These are phyloP conservation scores for Lactarius deliciosus DNA, from an alignment of 768 basidiomycete genomes.

Conservation along the genomic window DNA sequence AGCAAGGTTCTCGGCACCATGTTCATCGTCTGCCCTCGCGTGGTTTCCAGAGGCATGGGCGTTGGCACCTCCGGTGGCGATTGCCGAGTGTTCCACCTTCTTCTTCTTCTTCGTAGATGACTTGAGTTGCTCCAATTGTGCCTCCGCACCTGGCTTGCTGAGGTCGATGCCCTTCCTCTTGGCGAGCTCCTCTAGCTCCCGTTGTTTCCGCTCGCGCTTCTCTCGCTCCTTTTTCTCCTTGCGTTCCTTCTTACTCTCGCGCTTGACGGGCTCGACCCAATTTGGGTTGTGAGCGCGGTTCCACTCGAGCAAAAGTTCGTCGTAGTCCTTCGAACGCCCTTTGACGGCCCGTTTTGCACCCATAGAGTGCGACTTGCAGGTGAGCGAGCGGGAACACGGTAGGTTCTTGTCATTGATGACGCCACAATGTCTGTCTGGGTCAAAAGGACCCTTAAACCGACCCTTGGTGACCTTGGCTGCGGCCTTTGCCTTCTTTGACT, in stretches of 20 bases:
- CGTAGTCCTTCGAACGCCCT: constrained; percentile 81
- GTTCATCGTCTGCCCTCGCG: constrained; percentile 55
- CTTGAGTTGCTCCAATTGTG: constrained; percentile 35
- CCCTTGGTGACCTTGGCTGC: constrained; percentile 73
- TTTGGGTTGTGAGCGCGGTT: constrained; percentile 85
- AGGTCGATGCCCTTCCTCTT: constrained; percentile 52
- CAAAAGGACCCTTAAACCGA: constrained; percentile 80
- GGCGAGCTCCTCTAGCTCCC: constrained; percentile 67
- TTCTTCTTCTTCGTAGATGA: constrained; percentile 68
- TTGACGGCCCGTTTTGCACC: constrained; percentile 91
- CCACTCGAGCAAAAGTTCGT: constrained; percentile 89
- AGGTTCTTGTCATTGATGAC: constrained; percentile 95
- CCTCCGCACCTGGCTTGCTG: constrained; percentile 43
- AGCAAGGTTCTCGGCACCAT: constrained; percentile 58
- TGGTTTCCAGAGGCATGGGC: constrained; percentile 44
- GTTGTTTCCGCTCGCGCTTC: constrained; percentile 78
- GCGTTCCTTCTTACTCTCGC: constrained; percentile 83
- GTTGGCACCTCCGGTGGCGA: constrained; percentile 37
- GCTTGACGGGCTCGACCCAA: constrained; percentile 84
- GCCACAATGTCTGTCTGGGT: constrained; percentile 91
- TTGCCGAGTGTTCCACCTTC: constrained; percentile 44
- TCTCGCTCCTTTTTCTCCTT: constrained; percentile 82
- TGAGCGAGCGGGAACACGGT: constrained; percentile 92
- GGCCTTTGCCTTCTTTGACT: constrained; percentile 75
- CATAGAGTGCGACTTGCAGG: constrained; percentile 98